Conservation (phyloP, 2,329 filamentous ascomycete genomes). For the Mollisia scopiformis region DNA sequence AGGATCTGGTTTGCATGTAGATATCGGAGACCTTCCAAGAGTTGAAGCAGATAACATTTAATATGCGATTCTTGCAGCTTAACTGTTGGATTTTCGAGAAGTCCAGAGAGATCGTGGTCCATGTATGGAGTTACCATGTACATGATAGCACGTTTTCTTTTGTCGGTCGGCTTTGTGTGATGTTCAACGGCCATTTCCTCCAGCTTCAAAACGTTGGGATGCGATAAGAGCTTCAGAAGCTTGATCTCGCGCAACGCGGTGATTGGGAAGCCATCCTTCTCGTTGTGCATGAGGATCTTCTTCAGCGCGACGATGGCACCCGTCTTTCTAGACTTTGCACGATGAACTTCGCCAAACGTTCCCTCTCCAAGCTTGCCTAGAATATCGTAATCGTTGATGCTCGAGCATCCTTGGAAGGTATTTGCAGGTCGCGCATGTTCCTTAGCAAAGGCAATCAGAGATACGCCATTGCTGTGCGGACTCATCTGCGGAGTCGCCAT, state of each 20-base stretch:
- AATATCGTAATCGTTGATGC: conserved; percentile 78
- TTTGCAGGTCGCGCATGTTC: conserved; percentile 51
- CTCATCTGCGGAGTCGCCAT: conserved; percentile 19
- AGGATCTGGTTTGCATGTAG: conserved; percentile 88
- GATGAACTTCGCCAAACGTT: conserved; percentile 97
- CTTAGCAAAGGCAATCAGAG: conserved; percentile 59
- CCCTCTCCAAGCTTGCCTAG: conserved; percentile 88
- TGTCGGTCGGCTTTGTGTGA: conserved; percentile 60
- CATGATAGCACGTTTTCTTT: conserved; percentile 82
- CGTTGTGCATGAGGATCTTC: conserved; percentile 99
- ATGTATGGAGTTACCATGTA: conserved; percentile 99
- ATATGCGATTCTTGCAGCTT: conserved; percentile 87
- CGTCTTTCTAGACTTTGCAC: conserved; percentile 76
- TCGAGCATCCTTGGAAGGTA: conserved; percentile 83
- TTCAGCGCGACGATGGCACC: conserved; percentile 85
- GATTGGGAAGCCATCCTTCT: conserved; percentile 99
- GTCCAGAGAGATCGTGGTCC: conserved; percentile 97
- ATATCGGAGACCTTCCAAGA: conserved; percentile 87
- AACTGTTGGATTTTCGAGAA: conserved; percentile 93
- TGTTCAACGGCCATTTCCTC: conserved; percentile 97
- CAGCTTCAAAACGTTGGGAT: conserved; percentile 82
- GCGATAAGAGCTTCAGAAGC: conserved; percentile 91
- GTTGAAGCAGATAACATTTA: conserved; percentile 96
- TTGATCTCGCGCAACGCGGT: conserved; percentile 98
- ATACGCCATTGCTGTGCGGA: conserved; percentile 39